phyloP scores from a whole-genome alignment of 768 basidiomycete species.

The Suillus discolor region DNA sequence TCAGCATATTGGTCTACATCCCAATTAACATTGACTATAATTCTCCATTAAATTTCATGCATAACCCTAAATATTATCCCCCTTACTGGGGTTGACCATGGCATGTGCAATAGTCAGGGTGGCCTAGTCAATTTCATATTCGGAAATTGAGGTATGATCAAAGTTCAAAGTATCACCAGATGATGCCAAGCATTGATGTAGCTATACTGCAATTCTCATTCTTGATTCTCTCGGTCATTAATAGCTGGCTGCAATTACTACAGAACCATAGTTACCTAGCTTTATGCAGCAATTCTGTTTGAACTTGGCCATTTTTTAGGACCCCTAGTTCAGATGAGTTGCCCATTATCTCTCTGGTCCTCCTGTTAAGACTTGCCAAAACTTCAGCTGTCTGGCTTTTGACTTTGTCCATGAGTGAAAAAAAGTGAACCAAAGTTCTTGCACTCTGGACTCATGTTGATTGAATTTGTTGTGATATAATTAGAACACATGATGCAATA shows the following conservation, averaged over 20 bases:
- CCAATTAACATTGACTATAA: neutral
- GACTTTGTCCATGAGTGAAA: neutral
- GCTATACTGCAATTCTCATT: neutral
- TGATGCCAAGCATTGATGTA: neutral
- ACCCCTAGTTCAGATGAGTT: neutral
- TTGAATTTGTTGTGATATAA: neutral
- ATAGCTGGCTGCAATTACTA: neutral
- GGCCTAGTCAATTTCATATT: neutral
- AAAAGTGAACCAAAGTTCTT: neutral
- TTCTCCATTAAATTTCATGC: neutral
- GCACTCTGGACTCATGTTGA: neutral
- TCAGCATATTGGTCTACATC: neutral
- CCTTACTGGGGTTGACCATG: conserved; percentile 1
- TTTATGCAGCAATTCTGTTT: neutral
- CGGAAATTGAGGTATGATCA: neutral
- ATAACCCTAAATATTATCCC: neutral
- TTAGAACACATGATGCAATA: neutral
- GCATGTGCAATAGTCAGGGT: neutral
- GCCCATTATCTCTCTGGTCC: neutral
- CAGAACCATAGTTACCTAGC: neutral
- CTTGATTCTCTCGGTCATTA: neutral
- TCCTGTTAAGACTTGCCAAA: neutral
- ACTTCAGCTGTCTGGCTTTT: neutral
- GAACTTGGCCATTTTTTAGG: neutral
- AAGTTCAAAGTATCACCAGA: neutral